Evolutionary conservation across 352 stramenopile genomes (phyloP).

Genomic region (Phytophthora pisi): DNA sequence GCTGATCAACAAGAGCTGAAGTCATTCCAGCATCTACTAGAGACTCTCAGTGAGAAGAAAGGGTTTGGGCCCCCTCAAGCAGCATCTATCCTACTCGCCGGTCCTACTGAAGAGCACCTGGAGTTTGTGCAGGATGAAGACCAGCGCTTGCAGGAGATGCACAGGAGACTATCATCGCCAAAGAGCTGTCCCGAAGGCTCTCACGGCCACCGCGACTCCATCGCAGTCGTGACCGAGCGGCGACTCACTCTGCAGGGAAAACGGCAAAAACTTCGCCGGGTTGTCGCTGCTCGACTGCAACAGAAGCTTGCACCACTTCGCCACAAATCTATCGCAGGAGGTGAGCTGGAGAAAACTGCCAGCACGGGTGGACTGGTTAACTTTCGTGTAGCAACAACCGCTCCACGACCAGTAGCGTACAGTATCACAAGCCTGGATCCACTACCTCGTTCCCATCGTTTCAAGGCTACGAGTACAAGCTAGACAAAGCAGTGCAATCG

Average conservation of each 20-base stretch:
- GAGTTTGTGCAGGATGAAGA: slow-evolving; percentile 63
- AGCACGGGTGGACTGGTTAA: slow-evolving; percentile 22
- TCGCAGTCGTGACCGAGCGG: slow-evolving; percentile 19
- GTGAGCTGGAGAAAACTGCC: slow-evolving; percentile 21
- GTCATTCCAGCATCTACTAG: slow-evolving; percentile 62
- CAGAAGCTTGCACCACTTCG: slow-evolving; percentile 38
- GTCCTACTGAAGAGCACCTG: slow-evolving; percentile 33
- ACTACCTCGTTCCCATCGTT: slow-evolving; percentile 24
- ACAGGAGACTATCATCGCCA: slow-evolving; percentile 16
- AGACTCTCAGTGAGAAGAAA: slow-evolving; percentile 45
- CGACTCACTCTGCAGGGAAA: slow-evolving; percentile 30
- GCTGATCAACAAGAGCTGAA: slow-evolving; percentile 24
- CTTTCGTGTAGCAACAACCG: slow-evolving; percentile 34
- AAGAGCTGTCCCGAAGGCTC: slow-evolving; percentile 5
- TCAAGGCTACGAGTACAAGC: slow-evolving; percentile 15
- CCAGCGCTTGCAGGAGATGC: slow-evolving; percentile 29
- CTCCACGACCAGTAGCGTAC: slow-evolving; percentile 49
- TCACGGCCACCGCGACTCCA: slow-evolving; percentile 1
- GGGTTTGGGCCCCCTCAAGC: slow-evolving; percentile 11
- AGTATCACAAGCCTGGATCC: slow-evolving; percentile 54
- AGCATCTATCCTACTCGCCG: slow-evolving; percentile 42
- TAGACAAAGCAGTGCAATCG: slow-evolving; percentile 3
- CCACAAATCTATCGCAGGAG: slow-evolving; percentile 23
- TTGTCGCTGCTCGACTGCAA: slow-evolving; percentile 30
- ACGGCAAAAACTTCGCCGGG: slow-evolving; percentile 29